phyloP scores from a whole-genome alignment of 2,329 filamentous ascomycete genomes.

The Fusarium pseudograminearum region DNA sequence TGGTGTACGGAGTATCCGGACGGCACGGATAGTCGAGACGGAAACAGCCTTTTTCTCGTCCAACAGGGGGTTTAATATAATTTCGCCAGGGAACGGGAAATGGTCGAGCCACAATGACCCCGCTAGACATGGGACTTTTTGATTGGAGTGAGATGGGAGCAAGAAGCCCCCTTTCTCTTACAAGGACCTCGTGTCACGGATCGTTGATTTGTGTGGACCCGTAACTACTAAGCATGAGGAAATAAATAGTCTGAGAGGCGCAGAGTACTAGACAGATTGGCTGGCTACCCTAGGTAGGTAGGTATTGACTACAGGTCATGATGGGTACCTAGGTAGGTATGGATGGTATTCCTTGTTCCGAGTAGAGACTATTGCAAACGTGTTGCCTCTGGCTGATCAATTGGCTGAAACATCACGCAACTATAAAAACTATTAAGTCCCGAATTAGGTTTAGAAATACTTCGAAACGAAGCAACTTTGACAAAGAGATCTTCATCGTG shows the following conservation, averaged over 20 bases:
- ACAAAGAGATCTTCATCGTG: conserved; percentile 31
- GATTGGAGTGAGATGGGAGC: conserved; percentile 43
- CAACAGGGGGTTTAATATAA: conserved; percentile 40
- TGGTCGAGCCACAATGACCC: conserved; percentile 46
- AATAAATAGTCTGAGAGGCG: conserved; percentile 15
- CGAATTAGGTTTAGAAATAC: conserved; percentile 13
- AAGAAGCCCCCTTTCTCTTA: conserved; percentile 37
- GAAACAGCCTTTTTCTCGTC: conserved; percentile 1
- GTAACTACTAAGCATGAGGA: neutral
- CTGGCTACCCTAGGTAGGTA: neutral
- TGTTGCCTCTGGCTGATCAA: neutral
- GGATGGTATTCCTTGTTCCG: neutral
- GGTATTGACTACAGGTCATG: neutral
- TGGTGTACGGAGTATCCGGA: neutral
- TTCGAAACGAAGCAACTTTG: conserved; percentile 1
- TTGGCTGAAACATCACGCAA: neutral
- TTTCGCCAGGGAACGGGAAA: conserved; percentile 44
- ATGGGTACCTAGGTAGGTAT: neutral
- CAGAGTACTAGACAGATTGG: neutral
- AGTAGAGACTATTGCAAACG: neutral
- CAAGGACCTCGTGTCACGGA: conserved; percentile 45
- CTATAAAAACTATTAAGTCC: neutral
- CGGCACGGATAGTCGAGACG: neutral
- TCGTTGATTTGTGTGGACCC: conserved; percentile 39
- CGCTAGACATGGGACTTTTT: conserved; percentile 17